Conservation (phyloP, 2,329 filamentous ascomycete species). For the Zymoseptoria brevis region DNA sequence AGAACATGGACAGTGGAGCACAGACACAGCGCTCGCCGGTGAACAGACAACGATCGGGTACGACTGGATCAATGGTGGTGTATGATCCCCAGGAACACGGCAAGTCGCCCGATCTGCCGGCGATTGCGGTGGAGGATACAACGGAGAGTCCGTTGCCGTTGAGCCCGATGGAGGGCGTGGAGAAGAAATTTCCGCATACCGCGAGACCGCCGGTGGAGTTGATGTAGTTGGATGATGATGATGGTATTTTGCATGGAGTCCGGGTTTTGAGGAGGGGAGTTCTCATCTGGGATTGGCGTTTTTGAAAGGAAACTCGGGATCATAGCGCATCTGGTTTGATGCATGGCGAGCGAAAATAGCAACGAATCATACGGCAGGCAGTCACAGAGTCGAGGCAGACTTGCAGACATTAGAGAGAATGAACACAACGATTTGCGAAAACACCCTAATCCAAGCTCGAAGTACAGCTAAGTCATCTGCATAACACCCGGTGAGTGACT, state of each 20-base stretch:
- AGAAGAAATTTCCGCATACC: conserved; percentile 45
- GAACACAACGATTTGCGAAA: no score
- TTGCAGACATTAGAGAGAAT: no score
- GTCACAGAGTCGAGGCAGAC: no score
- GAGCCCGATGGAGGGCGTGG: conserved; percentile 40
- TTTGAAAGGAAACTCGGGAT: not conserved
- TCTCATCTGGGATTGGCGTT: not conserved
- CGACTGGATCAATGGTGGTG: conserved; percentile 51
- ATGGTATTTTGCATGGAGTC: not conserved
- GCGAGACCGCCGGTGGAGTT: conserved; percentile 49
- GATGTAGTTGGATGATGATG: conserved; percentile 33
- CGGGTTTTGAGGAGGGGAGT: not conserved
- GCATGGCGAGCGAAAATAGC: no score
- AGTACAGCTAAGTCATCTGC: no score
- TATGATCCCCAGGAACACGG: conserved; percentile 57
- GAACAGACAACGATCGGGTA: conserved; percentile 38
- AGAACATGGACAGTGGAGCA: conserved; percentile 14
- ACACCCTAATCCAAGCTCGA: no score
- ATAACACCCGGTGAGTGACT: no score
- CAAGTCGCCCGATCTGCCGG: conserved; percentile 50
- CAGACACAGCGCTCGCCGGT: conserved; percentile 6
- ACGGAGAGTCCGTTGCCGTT: conserved; percentile 40
- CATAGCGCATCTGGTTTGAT: not conserved
- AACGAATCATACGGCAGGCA: no score
- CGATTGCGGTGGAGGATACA: conserved; percentile 57